A percentile compares a stretch with the other conserved stretches of the same genome.
Evolutionary conservation across 2,329 filamentous ascomycete genomes (phyloP).

Genomic region (Pleomassaria siparia): DNA sequence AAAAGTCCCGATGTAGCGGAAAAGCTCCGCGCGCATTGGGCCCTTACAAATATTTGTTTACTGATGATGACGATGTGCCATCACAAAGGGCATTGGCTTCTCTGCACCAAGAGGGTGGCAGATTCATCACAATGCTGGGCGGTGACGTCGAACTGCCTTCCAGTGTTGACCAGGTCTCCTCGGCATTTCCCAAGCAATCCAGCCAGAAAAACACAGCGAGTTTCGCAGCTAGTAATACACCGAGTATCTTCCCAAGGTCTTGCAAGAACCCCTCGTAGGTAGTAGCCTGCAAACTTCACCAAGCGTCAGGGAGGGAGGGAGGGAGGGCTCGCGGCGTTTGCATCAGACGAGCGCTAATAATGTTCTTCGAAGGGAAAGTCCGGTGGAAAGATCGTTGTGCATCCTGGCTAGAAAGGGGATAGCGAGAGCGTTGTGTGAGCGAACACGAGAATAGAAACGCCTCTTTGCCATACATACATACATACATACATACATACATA

Average conservation of each 20-base stretch:
- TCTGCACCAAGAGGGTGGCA: slow-evolving; percentile 21
- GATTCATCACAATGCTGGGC: slow-evolving; percentile 25
- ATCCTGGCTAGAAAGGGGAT: slow-evolving; percentile 12
- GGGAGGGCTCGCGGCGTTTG: slow-evolving; percentile 23
- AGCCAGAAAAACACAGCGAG: slow-evolving; percentile 20
- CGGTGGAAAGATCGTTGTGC: slow-evolving; percentile 24
- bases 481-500: too few species aligned
- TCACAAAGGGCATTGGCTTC: slow-evolving; percentile 28
- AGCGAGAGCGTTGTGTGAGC: slow-evolving; percentile 4
- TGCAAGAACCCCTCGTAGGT: slow-evolving; percentile 22
- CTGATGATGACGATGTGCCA: slow-evolving; percentile 25
- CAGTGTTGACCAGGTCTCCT: slow-evolving; percentile 26
- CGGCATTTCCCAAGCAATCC: slow-evolving; percentile 29
- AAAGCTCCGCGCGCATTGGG: slow-evolving; percentile 19
- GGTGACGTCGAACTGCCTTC: slow-evolving; percentile 22
- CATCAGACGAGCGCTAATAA: slow-evolving; percentile 25
- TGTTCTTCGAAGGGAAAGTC: slow-evolving; percentile 25
- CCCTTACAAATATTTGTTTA: slow-evolving; percentile 30
- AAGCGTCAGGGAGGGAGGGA: slow-evolving; percentile 24
- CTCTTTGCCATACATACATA: neutral
- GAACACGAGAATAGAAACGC: slow-evolving; percentile 10
- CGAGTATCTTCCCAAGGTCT: slow-evolving; percentile 27
- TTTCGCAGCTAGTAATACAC: slow-evolving; percentile 29
- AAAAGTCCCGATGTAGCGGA: slow-evolving; percentile 26
- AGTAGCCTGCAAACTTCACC: slow-evolving; percentile 24